A percentile compares a stretch with the other conserved stretches of the same genome.
These are phyloP conservation scores for Lodderomyces jiufengensis DNA, from an alignment of 1,139 yeast genomes.

Conservation along the genomic window DNA sequence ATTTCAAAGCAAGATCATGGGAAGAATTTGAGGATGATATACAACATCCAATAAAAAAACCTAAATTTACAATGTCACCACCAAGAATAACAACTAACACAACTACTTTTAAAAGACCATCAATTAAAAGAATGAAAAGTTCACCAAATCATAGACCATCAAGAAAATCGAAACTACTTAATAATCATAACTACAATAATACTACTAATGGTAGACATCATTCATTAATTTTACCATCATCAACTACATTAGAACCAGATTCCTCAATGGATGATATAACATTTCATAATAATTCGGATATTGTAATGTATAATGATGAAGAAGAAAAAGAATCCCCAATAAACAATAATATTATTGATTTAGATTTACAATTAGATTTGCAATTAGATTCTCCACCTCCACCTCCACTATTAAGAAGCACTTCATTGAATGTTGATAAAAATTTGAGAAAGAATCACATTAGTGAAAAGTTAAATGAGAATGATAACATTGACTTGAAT, in stretches of 20 bases:
- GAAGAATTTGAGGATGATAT: constrained; percentile 15
- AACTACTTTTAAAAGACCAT: constrained; percentile 6
- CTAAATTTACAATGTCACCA: constrained; percentile 1
- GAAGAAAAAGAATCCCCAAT: constrained; percentile 9
- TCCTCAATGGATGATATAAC: constrained; percentile 13
- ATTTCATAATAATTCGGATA: constrained; percentile 3
- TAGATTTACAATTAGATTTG: constrained; percentile 31
- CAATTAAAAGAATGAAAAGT: constrained; percentile 23
- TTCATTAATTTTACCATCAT: constrained; percentile 3
- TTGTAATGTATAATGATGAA: constrained; percentile 1
- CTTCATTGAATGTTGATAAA: not conserved
- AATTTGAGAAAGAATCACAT: not conserved
- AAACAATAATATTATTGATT: constrained; percentile 15
- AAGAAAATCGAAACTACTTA: constrained; percentile 15
- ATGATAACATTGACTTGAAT: constrained; percentile 1
- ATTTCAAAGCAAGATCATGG: constrained; percentile 24
- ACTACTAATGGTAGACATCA: not conserved
- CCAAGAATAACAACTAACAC: constrained; percentile 4
- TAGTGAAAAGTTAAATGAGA: constrained; percentile 4
- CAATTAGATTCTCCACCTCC: constrained; percentile 31
- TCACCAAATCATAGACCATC: constrained; percentile 22
- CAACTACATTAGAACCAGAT: constrained; percentile 11
- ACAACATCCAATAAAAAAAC: constrained; percentile 10
- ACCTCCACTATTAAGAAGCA: not conserved
- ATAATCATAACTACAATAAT: not conserved